Evolutionary conservation across 1,284 basidiomycete genomes (phyloP).

Genomic region (Paramarasmius palmivorus): DNA sequence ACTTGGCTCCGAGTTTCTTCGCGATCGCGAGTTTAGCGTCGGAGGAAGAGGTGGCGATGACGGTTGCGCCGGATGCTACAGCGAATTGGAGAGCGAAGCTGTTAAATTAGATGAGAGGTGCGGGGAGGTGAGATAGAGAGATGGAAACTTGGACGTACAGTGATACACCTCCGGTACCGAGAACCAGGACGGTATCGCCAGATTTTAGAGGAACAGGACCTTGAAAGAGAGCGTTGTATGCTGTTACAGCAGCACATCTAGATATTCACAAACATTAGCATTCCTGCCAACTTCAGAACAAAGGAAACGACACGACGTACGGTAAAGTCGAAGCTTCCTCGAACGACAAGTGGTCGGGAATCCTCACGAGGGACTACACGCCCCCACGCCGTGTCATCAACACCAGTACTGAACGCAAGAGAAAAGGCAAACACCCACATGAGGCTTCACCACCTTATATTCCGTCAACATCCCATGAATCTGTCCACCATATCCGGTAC

Average conservation of each 20-base stretch:
- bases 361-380: slow-evolving; percentile 33
- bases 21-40: slow-evolving; percentile 45
- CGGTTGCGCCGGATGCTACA: slow-evolving; percentile 44
- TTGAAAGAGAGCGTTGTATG: slow-evolving; percentile 42
- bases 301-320: slow-evolving; percentile 23
- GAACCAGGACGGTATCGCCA: slow-evolving; percentile 42
- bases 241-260: slow-evolving; percentile 46
- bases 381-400: too few relatives aligned
- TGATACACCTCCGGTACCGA: slow-evolving; percentile 51
- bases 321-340: slow-evolving; percentile 46
- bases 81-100: slow-evolving; percentile 45
- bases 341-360: slow-evolving; percentile 44
- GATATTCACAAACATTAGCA: not conserved
- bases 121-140: too few relatives aligned
- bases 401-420: too few relatives aligned
- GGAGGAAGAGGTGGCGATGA: slow-evolving; percentile 50
- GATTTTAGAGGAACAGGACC: slow-evolving; percentile 37
- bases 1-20: slow-evolving; percentile 37
- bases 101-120: not conserved
- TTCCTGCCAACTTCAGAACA: not conserved
- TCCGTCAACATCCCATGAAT: slow-evolving; percentile 48
- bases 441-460: slow-evolving; percentile 36
- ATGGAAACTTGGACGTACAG: slow-evolving; percentile 38
- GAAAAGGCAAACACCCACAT: slow-evolving; percentile 31
- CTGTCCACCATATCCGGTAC: slow-evolving; percentile 38